phyloP scores from a whole-genome alignment of 2,329 filamentous ascomycete genomes.

The Aspergillus ruber region DNA sequence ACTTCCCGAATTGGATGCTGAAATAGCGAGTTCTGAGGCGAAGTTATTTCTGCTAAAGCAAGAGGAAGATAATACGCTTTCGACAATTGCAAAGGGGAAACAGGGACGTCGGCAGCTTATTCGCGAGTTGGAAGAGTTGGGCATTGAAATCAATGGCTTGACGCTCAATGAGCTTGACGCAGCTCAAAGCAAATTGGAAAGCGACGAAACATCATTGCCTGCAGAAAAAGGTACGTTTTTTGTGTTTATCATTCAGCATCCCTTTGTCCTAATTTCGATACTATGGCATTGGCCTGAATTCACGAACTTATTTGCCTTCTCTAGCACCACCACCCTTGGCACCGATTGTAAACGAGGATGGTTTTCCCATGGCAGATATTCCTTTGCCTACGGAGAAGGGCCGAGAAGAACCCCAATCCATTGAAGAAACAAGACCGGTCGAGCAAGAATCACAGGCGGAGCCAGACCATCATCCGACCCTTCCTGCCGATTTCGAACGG shows the following conservation, averaged over 20 bases:
- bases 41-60: slow-evolving; percentile 25
- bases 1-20: slow-evolving; percentile 41
- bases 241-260: not conserved
- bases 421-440: slow-evolving; percentile 4
- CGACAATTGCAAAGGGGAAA: slow-evolving; percentile 42
- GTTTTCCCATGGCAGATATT: slow-evolving; percentile 1
- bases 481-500: slow-evolving; percentile 1
- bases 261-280: not conserved
- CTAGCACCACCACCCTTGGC: not conserved
- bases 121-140: slow-evolving; percentile 44
- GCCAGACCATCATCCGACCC: not conserved
- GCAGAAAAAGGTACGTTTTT: slow-evolving; percentile 16
- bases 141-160: slow-evolving; percentile 43
- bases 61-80: slow-evolving; percentile 35
- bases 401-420: not conserved
- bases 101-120: slow-evolving; percentile 38
- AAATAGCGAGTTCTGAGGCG: slow-evolving; percentile 33
- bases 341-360: not conserved
- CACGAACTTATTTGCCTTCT: not conserved
- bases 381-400: not conserved
- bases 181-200: slow-evolving; percentile 17
- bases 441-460: slow-evolving; percentile 1
- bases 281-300: not conserved
- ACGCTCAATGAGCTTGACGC: slow-evolving; percentile 40
- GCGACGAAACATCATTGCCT: slow-evolving; percentile 8